phyloP scores from a whole-genome alignment of 1,139 yeast genomes.

The Pichia kudriavzevii region DNA sequence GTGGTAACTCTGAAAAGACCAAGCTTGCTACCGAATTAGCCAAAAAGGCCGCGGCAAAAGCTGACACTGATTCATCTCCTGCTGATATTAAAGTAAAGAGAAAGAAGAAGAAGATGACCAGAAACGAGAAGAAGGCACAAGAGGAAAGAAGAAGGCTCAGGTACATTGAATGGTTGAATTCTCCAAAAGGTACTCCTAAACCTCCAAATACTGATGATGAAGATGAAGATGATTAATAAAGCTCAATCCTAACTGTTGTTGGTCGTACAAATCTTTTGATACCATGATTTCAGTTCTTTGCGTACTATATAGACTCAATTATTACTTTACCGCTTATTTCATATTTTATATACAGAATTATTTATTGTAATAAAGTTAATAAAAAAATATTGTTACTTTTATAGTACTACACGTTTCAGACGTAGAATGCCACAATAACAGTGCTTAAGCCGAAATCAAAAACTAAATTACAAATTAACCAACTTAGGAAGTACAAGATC shows the following conservation, averaged over 20 bases:
- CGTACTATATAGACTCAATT: no score
- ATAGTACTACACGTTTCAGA: no score
- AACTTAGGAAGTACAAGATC: constrained; percentile 67
- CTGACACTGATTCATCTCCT: constrained; percentile 78
- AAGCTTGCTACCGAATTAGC: constrained; percentile 39
- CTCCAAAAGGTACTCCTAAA: constrained; percentile 96
- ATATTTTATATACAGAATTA: no score
- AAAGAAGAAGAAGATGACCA: constrained; percentile 85
- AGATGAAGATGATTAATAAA: constrained; percentile 34
- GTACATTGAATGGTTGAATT: constrained; percentile 87
- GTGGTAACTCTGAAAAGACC: constrained; percentile 31
- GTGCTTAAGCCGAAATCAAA: constrained; percentile 31
- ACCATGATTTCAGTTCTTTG: no score
- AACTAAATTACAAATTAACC: constrained; percentile 52
- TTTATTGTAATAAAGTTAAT: no score
- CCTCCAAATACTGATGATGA: constrained; percentile 93
- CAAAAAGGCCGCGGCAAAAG: constrained; percentile 35
- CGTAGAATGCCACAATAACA: constrained; percentile 17
- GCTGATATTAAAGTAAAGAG: constrained; percentile 88
- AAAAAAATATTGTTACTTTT: no score
- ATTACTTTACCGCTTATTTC: no score
- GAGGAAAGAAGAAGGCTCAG: constrained; percentile 92
- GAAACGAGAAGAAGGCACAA: constrained; percentile 89
- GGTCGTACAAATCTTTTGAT: no score
- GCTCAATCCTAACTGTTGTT: constrained; percentile 27